Evolutionary conservation across 805 yeast genomes (phyloP), one percentile per base, ranked within the genome.

Genomic region (Metschnikowia drakensbergensis): DNA sequence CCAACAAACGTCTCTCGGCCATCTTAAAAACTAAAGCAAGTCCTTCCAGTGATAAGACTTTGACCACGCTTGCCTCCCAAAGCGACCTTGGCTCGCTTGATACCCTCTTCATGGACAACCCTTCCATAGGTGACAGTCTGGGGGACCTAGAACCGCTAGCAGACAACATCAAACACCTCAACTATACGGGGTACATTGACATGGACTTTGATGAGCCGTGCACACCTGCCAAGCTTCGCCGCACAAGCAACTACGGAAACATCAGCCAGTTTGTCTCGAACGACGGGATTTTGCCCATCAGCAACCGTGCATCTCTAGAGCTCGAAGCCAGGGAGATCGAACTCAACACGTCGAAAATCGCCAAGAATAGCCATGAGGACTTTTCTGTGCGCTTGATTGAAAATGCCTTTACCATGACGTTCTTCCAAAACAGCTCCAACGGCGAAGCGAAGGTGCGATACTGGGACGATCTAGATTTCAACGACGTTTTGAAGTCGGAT

Each of bases 381-480:
- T 47, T 54, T 31, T 37, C 34, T 5, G 37, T 57, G 34, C 42
- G 41, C 35, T 45, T 57, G 31, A 50, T 57, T 8, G 59, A 55
- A 28, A 57, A 57, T 26, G 54, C 53, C 8, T 46, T 55, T 22
- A 47, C 56, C 37, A 46, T 57, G 53, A 45, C 54, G 0, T 54
- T 57, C 42, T 54, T 46, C 29, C 43, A 26, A 3, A 42, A 11
- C 5, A 47, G 33, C 9, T 33, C 8, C 11, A 42, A 41, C 9
- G 4, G 27, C 27, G 13, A 9, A 8, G 34, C 26, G n/a, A 33
- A 31, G 30, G 17, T 31, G 22, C 54, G 59, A 4, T 40, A 9
- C 32, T 55, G 59, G 59, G 59, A 55, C 35, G 53, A 55, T 13
- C 23, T 55, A 11, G 54, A 54, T 31, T 34, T 44, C 25, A 32